Evolutionary conservation across 169 alveolate genomes (phyloP).

Genomic region (Plasmodium gonderi): DNA sequence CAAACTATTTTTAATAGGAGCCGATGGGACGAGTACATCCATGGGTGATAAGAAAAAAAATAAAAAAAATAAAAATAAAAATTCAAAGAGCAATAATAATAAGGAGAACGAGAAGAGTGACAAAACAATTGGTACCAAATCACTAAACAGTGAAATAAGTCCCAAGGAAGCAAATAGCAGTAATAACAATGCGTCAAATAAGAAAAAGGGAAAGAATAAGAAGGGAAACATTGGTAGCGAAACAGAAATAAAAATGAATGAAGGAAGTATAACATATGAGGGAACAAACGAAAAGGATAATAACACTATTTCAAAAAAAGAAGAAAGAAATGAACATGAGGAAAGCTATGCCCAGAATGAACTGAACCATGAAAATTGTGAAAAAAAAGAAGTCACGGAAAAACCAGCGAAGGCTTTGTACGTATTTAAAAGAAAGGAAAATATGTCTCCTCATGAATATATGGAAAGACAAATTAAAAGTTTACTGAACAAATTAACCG

Average conservation of each 20-base stretch:
- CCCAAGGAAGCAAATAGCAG: neutral
- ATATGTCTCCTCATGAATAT: conserved; percentile 81
- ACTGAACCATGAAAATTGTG: neutral
- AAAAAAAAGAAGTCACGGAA: conserved; percentile 8
- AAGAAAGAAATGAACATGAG: neutral
- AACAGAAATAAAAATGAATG: neutral
- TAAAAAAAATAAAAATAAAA: conserved; percentile 62
- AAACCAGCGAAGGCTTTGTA: conserved; percentile 64
- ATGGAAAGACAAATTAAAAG: conserved; percentile 88
- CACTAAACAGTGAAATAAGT: neutral
- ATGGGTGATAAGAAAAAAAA: conserved; percentile 36
- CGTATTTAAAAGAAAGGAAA: conserved; percentile 72
- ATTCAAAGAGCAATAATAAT: conserved; percentile 9
- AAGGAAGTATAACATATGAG: neutral
- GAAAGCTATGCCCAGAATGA: neutral
- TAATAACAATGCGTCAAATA: neutral
- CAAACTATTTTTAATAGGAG: neutral
- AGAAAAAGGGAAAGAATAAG: conserved; percentile 36
- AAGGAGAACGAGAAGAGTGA: neutral
- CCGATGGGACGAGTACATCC: neutral
- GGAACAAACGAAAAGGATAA: neutral
- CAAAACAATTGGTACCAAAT: neutral
- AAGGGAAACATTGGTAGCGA: neutral
- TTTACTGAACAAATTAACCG: conserved; percentile 90
- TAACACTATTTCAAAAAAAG: neutral